Percentiles rank a stretch among this genome's conserved stretches.
phyloP scores from a whole-genome alignment of 1,284 basidiomycete genomes.

The Ceratobasidium sp. region DNA sequence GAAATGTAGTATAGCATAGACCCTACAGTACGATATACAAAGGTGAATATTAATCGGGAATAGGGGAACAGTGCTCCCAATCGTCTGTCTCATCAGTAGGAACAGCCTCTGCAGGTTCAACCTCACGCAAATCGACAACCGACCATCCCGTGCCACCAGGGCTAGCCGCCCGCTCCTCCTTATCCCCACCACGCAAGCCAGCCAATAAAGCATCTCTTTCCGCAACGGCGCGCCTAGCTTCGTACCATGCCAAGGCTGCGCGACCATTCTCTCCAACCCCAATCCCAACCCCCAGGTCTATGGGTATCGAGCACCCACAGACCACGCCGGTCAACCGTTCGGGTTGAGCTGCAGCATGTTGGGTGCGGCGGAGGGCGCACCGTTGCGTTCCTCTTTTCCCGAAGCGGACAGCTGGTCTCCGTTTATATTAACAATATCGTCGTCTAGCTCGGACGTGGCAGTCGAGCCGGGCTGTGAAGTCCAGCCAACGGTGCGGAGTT shows the following conservation, averaged over 20 bases:
- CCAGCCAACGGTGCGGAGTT: slow-evolving; percentile 31
- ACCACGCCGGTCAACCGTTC: slow-evolving; percentile 41
- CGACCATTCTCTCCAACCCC: slow-evolving; percentile 36
- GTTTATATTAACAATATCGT: slow-evolving; percentile 41
- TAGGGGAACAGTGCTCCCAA: slow-evolving; percentile 40
- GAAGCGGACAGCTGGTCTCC: slow-evolving; percentile 35
- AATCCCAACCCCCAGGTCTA: slow-evolving; percentile 26
- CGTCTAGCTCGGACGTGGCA: slow-evolving; percentile 40
- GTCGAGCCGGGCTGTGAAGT: slow-evolving; percentile 25
- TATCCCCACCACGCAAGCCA: background rate
- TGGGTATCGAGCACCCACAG: slow-evolving; percentile 40
- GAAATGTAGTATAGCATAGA: slow-evolving; percentile 8
- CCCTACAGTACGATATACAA: slow-evolving; percentile 25
- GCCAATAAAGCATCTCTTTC: slow-evolving; percentile 41
- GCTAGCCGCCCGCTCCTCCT: slow-evolving; percentile 5
- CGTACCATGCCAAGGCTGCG: slow-evolving; percentile 44
- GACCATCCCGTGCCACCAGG: slow-evolving; percentile 30
- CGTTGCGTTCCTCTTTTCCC: slow-evolving; percentile 46
- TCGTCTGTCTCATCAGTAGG: slow-evolving; percentile 27
- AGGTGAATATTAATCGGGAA: slow-evolving; percentile 18
- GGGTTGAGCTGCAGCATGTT: slow-evolving; percentile 44
- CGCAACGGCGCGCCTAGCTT: slow-evolving; percentile 45
- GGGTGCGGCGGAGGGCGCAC: slow-evolving; percentile 35
- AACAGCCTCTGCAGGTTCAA: slow-evolving; percentile 21
- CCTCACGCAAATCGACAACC: slow-evolving; percentile 31